phyloP scores from a whole-genome alignment of 2,329 filamentous ascomycete species.

The Trichocomaceae sp. region DNA sequence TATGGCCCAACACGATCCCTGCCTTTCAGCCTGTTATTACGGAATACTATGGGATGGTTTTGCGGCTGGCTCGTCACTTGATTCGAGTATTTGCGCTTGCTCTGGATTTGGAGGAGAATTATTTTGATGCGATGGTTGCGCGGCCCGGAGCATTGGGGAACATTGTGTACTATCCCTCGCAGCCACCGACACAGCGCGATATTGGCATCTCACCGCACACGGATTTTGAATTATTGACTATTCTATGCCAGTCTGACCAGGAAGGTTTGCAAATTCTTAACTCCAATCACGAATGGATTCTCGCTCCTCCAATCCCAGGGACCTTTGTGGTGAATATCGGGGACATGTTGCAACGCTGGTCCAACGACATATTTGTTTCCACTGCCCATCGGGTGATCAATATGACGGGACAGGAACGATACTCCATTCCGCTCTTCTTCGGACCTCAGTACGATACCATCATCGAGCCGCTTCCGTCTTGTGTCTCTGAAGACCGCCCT shows the following conservation, averaged over 20 bases:
- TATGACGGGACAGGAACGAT: conserved; percentile 32
- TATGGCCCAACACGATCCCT: too few relatives aligned
- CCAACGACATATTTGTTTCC: conserved; percentile 38
- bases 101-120: too few relatives aligned
- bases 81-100: too few relatives aligned
- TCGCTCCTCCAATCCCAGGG: conserved; percentile 18
- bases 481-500: conserved; percentile 28
- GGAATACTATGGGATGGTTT: too few relatives aligned
- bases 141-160: too few relatives aligned
- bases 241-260: conserved; percentile 36
- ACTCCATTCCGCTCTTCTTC: conserved; percentile 40
- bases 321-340: conserved; percentile 30
- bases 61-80: too few relatives aligned
- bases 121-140: too few relatives aligned
- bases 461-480: conserved; percentile 40
- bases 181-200: conserved; percentile 1
- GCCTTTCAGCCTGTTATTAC: too few relatives aligned
- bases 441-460: conserved; percentile 41
- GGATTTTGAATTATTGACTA: conserved; percentile 39
- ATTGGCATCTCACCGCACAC: conserved; percentile 39
- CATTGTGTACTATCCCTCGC: conserved; percentile 5
- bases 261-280: conserved; percentile 34
- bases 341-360: conserved; percentile 39
- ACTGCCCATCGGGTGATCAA: conserved; percentile 41
- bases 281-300: background rate